Evolutionary conservation across 139 green algal species (phyloP).

Genomic region (Eudorina sp.): DNA sequence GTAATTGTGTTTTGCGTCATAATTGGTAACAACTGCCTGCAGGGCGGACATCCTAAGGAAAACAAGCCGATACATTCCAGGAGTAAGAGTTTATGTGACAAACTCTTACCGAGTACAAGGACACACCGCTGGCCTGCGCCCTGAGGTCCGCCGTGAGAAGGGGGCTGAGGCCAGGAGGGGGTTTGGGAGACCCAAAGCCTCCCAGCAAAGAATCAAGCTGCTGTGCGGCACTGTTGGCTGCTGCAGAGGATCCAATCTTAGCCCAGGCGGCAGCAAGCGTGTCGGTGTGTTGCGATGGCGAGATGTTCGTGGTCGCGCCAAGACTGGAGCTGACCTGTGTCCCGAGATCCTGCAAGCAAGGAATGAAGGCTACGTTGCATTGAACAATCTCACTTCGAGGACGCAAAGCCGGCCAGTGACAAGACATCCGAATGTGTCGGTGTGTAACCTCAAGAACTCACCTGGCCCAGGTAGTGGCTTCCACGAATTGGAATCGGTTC

Average conservation of each 20-base stretch:
- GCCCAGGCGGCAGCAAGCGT: conserved; percentile 15
- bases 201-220: conserved; percentile 14
- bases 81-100: too few relatives aligned
- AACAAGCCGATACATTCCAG: too few relatives aligned
- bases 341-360: conserved; percentile 3
- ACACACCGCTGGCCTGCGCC: conserved; percentile 24
- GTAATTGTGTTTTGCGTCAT: too few relatives aligned
- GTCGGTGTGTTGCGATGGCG: background rate
- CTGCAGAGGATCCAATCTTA: background rate
- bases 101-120: conserved; percentile 6
- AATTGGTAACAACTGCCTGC: too few relatives aligned
- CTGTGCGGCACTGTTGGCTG: background rate
- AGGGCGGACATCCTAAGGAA: too few relatives aligned
- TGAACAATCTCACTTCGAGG: too few relatives aligned
- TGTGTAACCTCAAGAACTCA: too few relatives aligned
- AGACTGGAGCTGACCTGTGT: conserved; percentile 16
- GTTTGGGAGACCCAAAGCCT: conserved; percentile 25
- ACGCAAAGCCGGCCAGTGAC: too few relatives aligned
- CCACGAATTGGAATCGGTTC: conserved; percentile 30
- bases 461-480: background rate
- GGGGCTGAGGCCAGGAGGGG: background rate
- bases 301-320: background rate
- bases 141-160: conserved; percentile 31
- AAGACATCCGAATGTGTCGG: too few relatives aligned
- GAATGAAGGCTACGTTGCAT: too few relatives aligned